Conservation (phyloP, 805 yeast species). For the Aciculoconidium aculeatum region DNA sequence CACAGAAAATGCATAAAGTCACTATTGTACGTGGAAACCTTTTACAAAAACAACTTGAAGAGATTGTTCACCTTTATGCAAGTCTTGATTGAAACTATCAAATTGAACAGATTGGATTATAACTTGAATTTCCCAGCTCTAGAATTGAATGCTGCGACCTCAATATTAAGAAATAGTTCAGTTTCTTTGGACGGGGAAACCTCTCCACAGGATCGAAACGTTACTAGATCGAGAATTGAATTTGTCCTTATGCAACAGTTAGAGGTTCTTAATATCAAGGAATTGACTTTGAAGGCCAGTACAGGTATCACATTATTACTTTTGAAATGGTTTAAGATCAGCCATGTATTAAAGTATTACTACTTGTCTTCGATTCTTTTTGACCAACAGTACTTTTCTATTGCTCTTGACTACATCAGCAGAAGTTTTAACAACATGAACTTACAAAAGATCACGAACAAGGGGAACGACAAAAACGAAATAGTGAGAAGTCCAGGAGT, state of each 20-base stretch:
- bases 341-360: conserved; percentile 75
- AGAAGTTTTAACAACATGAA: conserved; percentile 31
- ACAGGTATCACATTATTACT: conserved; percentile 49
- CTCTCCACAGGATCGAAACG: conserved; percentile 4
- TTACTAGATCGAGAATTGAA: conserved; percentile 16
- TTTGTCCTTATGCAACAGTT: conserved; percentile 34
- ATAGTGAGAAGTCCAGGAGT: neutral
- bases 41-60: conserved; percentile 49
- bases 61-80: conserved; percentile 58
- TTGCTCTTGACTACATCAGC: conserved; percentile 27
- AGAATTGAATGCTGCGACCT: conserved; percentile 30
- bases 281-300: conserved; percentile 53
- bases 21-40: conserved; percentile 51
- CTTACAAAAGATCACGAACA: conserved; percentile 18
- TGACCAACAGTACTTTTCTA: conserved; percentile 56
- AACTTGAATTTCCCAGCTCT: conserved; percentile 30
- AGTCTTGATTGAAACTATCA: conserved; percentile 60
- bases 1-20: conserved; percentile 32
- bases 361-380: conserved; percentile 64
- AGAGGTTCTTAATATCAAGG: conserved; percentile 57
- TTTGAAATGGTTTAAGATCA: conserved; percentile 71
- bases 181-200: conserved; percentile 5
- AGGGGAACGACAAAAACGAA: conserved; percentile 8
- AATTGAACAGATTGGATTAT: conserved; percentile 39
- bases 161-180: conserved; percentile 14